Percentiles rank a stretch among this genome's conserved stretches.
Evolutionary conservation across 2,329 filamentous ascomycete genomes (phyloP).

Genomic region (Aspergillus cejpii): DNA sequence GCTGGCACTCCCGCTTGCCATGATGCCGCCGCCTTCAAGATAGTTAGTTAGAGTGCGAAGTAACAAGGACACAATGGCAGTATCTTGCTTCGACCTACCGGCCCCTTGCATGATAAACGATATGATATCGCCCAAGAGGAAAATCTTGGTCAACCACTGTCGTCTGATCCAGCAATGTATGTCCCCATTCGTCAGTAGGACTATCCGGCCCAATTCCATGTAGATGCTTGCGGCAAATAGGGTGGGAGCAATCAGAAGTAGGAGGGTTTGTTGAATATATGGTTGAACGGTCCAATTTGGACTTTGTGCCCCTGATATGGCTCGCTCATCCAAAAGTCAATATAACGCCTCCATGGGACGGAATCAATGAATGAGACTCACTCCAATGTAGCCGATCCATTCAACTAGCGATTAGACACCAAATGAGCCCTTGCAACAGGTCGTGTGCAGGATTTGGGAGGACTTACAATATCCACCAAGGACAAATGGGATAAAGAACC

Average conservation of each 20-base stretch:
- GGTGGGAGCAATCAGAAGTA: background rate
- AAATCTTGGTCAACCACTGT: background rate
- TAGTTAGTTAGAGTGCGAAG: background rate
- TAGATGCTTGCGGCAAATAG: background rate
- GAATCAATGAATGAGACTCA: background rate
- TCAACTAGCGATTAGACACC: background rate
- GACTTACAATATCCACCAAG: slow-evolving; percentile 37
- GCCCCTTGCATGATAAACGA: background rate
- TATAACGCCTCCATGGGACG: background rate
- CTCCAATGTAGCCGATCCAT: background rate
- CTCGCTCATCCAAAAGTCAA: background rate
- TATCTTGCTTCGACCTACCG: background rate
- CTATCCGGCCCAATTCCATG: background rate
- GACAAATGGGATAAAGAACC: slow-evolving; percentile 43
- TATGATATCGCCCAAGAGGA: background rate
- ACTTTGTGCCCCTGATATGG: background rate
- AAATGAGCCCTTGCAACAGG: background rate
- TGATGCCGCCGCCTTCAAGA: background rate
- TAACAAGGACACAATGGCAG: background rate
- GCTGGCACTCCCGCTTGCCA: background rate
- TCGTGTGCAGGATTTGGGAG: background rate
- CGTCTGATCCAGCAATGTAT: background rate
- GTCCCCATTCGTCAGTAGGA: background rate
- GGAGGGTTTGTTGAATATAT: background rate
- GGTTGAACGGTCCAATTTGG: background rate